Percentiles rank a stretch among this genome's conserved stretches.
Evolutionary conservation across 2,329 filamentous ascomycete species (phyloP).

Genomic region (Dothiorella sarmentorum): DNA sequence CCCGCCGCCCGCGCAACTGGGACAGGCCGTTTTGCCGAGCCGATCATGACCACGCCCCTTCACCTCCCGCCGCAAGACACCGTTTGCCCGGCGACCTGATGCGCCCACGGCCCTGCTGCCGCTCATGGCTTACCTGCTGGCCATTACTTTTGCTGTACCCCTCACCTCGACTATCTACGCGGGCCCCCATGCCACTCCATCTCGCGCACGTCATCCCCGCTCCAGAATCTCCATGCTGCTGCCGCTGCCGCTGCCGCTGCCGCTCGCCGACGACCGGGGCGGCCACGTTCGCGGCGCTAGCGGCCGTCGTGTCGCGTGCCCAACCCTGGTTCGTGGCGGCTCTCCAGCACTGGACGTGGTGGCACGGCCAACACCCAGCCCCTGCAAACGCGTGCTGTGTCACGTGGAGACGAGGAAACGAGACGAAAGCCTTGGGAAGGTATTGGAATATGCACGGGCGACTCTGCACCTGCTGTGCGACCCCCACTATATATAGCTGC

Average conservation of each 20-base stretch:
- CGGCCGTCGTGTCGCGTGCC: background rate
- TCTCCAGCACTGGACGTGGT: background rate
- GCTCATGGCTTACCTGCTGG: background rate
- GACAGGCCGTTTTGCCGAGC: background rate
- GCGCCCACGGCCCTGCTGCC: background rate
- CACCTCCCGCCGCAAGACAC: background rate
- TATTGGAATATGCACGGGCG: constrained; percentile 13
- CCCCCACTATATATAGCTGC: constrained; percentile 20
- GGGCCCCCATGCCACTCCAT: background rate
- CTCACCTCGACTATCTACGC: background rate
- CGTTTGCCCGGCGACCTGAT: background rate
- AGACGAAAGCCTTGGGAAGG: background rate
- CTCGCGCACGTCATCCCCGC: background rate
- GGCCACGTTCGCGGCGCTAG: constrained; percentile 14
- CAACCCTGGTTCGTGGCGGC: constrained; percentile 8
- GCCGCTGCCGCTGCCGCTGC: too few species aligned
- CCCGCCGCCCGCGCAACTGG: background rate
- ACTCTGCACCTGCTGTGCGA: constrained; percentile 17
- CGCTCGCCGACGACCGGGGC: background rate
- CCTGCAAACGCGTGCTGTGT: constrained; percentile 17
- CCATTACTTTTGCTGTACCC: background rate
- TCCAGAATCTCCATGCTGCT: background rate
- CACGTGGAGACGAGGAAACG: constrained; percentile 11
- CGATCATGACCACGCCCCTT: background rate
- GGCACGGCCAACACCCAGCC: constrained; percentile 7